Evolutionary conservation across 768 basidiomycete genomes (phyloP), one percentile per base, ranked within the genome.

Genomic region (Tylopilus intermedius): DNA sequence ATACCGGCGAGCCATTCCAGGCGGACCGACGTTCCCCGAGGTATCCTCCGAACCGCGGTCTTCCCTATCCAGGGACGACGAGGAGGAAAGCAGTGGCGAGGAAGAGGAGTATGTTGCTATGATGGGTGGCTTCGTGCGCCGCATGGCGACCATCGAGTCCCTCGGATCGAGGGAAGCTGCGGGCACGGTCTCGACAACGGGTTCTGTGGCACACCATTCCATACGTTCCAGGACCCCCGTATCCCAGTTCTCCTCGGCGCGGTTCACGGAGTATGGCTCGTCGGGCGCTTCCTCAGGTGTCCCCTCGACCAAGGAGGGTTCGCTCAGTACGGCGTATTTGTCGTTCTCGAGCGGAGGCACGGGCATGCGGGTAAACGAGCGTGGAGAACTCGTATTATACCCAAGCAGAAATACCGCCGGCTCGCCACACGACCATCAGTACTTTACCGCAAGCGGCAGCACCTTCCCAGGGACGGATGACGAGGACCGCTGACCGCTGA

Each of bases 81-180:
- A 45, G 15, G 51, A 32, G 24, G 38, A 38, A 18, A 45, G 54
- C 37, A 56, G 55, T 24, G 54, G 53, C 41, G 68, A 66, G 45
- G 66, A 65, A 58, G 66, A 68, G 24, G 67, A 64, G 27, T 66
- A 78, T 49, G 72, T 88, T 29, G 76, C 76, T 6, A 75, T 90
- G 45, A 71, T 90, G 50, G 84, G 86, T 49, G 74, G 78, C 22
- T 79, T 74, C 59, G 76, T 90, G 41, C 75, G 78, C 47, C 84
- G 88, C 37, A 88, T 90, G 88, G 83, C 86, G 18, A 90, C 88
- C 27, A 90, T 90, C 55, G 86, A 89, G 65, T 83, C 81, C 40
- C 75, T 89, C 66, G 87, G 86, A 38, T 86, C 83, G 15, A 76
- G 79, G 47, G 88, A 90, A 60, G 66, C 55, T 33, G 55, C 54